Base-by-base conservation (phyloP, 768 basidiomycete genomes). In the Tylopilus subfusipes region DNA sequence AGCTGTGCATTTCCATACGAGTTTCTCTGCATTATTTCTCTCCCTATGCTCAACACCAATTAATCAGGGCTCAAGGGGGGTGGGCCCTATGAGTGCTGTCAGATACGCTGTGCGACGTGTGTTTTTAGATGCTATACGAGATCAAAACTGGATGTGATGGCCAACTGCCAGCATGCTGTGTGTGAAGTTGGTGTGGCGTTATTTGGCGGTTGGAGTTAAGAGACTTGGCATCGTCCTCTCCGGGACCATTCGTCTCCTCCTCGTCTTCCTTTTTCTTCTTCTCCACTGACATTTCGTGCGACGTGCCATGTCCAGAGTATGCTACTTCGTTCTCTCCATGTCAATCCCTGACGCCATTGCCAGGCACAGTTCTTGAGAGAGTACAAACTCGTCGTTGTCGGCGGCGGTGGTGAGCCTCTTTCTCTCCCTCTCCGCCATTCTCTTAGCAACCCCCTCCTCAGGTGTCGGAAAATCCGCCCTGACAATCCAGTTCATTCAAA, bases 401-500 rank as follows among this genome's bases (percentile, higher is more conserved):
- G 96, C 46, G 96, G 96, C 68, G 96, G 95, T 82, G 95, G 94
- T 89, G 50, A 66, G 82, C 72, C 50, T 59, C 39, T 10, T 74
- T 75, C 51, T 76, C 52, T 73, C 76, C 57, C 77, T 16, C 19
- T 24, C 27, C 11, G 7, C 10, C 38, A 4, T 53, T 43, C 18
- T 54, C 49, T 50, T 42, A 57, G 4, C 9, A 12, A 19, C 33
- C 14, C 13, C 22, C 46, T 22, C 4, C 42, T 22, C 36, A 74
- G 73, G 71, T 55, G 73, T 63, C 54, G 88, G 88, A 33, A 90
- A 98, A 80, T 94, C 92, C 48, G 93, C 93, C 24, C 72, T 97
- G 74, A 98, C 96, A 48, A 97, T 98, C 65, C 96, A 98, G 70
- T 98, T 98, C 78, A 97, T 98, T 63, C 96, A 98, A 68, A 89